Percentiles rank a stretch among this genome's conserved stretches.
Conservation (phyloP, 768 basidiomycete genomes). For the Agaricus blazei region DNA sequence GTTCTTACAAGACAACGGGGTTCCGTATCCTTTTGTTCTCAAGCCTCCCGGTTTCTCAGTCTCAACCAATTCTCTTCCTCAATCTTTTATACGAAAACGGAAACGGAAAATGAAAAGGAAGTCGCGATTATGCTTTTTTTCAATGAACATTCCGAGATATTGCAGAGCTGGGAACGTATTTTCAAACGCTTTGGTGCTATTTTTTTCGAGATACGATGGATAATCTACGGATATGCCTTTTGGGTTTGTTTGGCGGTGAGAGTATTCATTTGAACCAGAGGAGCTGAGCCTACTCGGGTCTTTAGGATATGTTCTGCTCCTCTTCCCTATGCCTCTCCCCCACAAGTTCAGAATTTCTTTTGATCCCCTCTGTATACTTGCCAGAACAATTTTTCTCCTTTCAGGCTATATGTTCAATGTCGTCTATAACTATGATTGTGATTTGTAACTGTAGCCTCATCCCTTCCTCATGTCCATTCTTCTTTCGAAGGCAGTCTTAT, state of each 20-base stretch:
- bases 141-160: background rate
- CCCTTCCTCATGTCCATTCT: background rate
- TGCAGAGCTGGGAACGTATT: background rate
- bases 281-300: background rate
- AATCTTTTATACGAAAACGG: background rate
- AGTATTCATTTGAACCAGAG: background rate
- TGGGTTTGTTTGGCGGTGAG: background rate
- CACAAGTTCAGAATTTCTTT: background rate
- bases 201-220: background rate
- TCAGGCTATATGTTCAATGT: background rate
- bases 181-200: background rate
- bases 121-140: background rate
- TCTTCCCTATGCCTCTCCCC: no score
- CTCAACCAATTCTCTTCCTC: background rate
- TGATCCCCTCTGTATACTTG: background rate
- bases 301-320: slow-evolving; percentile 3
- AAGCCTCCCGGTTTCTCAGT: background rate
- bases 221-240: background rate
- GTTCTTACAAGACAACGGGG: background rate
- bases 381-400: background rate
- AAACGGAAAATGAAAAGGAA: slow-evolving; percentile 4
- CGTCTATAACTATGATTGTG: background rate
- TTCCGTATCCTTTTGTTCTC: background rate
- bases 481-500: background rate
- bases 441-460: background rate